Evolutionary conservation across 495 filamentous ascomycete species (phyloP).

Genomic region (Penicillium turbatum): DNA sequence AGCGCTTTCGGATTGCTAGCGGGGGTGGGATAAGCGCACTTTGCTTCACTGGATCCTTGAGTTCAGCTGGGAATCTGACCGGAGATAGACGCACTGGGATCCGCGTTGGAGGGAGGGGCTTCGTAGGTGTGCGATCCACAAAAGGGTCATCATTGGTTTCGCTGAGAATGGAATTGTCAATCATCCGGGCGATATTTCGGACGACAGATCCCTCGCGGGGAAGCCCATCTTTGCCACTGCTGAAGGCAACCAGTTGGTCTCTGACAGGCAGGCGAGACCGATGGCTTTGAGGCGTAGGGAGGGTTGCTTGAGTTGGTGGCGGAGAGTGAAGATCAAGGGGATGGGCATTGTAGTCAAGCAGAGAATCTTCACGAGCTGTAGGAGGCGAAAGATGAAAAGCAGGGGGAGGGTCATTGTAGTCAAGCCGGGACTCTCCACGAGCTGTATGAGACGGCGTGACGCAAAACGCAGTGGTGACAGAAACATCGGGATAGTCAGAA

Average conservation of each 20-base stretch:
- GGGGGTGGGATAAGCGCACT: neutral
- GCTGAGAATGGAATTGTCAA: neutral
- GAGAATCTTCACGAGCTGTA: too few relatives aligned
- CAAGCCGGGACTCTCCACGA: neutral
- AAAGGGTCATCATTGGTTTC: neutral
- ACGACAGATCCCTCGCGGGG: conserved; percentile 6
- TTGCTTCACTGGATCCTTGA: neutral
- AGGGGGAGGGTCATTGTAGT: neutral
- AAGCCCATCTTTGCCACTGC: neutral
- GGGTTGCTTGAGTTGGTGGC: too few relatives aligned
- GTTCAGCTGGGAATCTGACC: neutral
- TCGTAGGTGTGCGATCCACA: neutral
- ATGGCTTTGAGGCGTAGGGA: neutral
- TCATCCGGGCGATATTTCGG: conserved; percentile 4
- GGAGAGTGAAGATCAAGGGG: neutral
- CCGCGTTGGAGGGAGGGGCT: neutral
- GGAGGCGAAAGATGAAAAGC: neutral
- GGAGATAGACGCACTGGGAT: neutral
- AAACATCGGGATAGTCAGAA: neutral
- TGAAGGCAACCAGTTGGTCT: neutral
- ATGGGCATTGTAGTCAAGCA: neutral
- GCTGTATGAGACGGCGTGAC: neutral
- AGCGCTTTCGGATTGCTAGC: neutral
- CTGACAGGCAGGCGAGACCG: neutral
- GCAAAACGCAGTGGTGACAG: conserved; percentile 2